A percentile compares a stretch with the other conserved stretches of the same genome.
These are phyloP conservation scores for Bullera alba DNA, from an alignment of 768 basidiomycete species.

Conservation along the genomic window DNA sequence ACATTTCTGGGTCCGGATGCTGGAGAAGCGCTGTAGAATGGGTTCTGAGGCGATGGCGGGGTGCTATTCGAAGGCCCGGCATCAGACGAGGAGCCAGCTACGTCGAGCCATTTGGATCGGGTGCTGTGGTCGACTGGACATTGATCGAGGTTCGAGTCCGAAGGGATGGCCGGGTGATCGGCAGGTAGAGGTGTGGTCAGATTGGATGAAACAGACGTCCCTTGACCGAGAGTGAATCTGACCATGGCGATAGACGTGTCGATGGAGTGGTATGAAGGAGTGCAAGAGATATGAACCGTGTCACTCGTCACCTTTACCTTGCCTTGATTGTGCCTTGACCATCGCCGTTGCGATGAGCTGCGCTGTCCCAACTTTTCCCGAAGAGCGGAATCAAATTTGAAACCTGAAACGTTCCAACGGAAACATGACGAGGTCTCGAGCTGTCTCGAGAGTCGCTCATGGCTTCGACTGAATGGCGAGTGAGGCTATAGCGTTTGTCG, in stretches of 20 bases:
- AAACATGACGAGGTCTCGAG: too few species aligned
- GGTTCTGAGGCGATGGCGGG: conserved; percentile 1
- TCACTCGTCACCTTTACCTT: too few species aligned
- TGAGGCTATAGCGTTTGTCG: too few species aligned
- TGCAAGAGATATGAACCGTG: too few species aligned
- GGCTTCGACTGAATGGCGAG: too few species aligned
- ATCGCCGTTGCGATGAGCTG: too few species aligned
- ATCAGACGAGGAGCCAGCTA: conserved; percentile 11
- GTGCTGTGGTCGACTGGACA: conserved; percentile 65
- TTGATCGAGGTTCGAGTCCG: conserved; percentile 33
- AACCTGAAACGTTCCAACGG: too few species aligned
- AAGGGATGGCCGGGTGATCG: background rate
- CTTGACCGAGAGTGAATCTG: background rate
- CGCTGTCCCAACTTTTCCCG: background rate
- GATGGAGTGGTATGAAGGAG: too few species aligned
- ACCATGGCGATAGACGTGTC: background rate
- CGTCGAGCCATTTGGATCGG: conserved; percentile 50
- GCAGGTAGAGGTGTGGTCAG: background rate
- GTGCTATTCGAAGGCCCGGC: conserved; percentile 11
- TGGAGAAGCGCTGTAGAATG: background rate
- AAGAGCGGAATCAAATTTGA: background rate
- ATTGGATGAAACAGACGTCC: background rate
- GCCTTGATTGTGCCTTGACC: too few species aligned
- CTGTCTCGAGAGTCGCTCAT: too few species aligned
- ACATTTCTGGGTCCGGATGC: background rate